A percentile compares a stretch with the other conserved stretches of the same genome.
phyloP scores from a whole-genome alignment of 257 asterid species.

The Datura wrightii region DNA sequence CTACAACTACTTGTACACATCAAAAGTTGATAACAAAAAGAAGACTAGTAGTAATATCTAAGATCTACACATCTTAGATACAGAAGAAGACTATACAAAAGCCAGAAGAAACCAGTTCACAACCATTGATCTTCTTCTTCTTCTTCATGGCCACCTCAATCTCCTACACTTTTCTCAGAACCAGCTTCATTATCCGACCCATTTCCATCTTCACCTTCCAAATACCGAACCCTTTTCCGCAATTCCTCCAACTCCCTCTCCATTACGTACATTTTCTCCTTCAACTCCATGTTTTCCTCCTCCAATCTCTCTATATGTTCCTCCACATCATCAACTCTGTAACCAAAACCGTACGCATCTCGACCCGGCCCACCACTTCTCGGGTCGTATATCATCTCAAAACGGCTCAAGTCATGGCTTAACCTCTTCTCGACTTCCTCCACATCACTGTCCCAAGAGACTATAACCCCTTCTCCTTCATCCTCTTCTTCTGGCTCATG shows the following conservation, averaged over 20 bases:
- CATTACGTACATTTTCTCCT: slow-evolving; percentile 56
- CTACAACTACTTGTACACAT: background rate
- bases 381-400: slow-evolving; percentile 64
- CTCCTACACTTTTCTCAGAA: slow-evolving; percentile 40
- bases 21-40: background rate
- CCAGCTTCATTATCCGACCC: slow-evolving; percentile 44
- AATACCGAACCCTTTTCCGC: slow-evolving; percentile 46
- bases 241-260: slow-evolving; percentile 56
- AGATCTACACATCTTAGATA: background rate
- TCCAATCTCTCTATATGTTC: slow-evolving; percentile 57
- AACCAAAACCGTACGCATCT: slow-evolving; percentile 46
- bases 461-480: slow-evolving; percentile 54
- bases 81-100: slow-evolving; percentile 10
- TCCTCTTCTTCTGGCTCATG: slow-evolving; percentile 56
- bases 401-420: slow-evolving; percentile 62
- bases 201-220: slow-evolving; percentile 42
- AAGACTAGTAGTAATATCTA: background rate
- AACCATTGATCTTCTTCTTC: background rate
- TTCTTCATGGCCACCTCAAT: slow-evolving; percentile 27
- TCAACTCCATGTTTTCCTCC: slow-evolving; percentile 60
- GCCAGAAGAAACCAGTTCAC: background rate
- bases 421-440: slow-evolving; percentile 65
- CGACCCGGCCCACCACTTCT: slow-evolving; percentile 33
- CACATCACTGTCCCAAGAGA: slow-evolving; percentile 53
- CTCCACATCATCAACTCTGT: slow-evolving; percentile 57